Percentiles rank a stretch among this genome's conserved stretches.
phyloP scores from a whole-genome alignment of 768 basidiomycete genomes.

The Pleurotus citrinopileatus region DNA sequence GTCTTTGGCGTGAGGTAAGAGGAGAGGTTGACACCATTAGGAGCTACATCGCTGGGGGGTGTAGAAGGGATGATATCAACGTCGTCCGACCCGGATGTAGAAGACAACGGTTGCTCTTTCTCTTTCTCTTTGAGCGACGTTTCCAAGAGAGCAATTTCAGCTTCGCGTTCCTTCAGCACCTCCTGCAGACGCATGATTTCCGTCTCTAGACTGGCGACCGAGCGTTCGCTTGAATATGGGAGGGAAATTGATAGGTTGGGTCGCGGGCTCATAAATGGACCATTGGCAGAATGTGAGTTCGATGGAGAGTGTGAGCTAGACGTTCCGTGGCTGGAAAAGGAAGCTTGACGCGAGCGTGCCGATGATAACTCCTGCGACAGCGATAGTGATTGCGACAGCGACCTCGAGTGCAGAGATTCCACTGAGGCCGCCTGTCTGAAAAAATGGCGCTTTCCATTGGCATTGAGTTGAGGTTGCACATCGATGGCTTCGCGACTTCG shows the following conservation, averaged over 20 bases:
- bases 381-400: constrained; percentile 92
- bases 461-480: constrained; percentile 36
- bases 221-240: constrained; percentile 59
- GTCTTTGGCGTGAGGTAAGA: constrained; percentile 67
- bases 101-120: constrained; percentile 19
- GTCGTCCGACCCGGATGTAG: constrained; percentile 10
- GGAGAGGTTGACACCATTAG: constrained; percentile 17
- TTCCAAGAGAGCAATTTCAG: constrained; percentile 83
- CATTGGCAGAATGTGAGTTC: constrained; percentile 46
- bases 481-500: constrained; percentile 51
- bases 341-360: constrained; percentile 81
- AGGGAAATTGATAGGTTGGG: constrained; percentile 61
- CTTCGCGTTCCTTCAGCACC: constrained; percentile 85
- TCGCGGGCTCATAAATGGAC: constrained; percentile 31
- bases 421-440: constrained; percentile 85
- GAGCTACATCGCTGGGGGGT: constrained; percentile 16
- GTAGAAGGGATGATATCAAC: constrained; percentile 12
- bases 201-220: constrained; percentile 82
- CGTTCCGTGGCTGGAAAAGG: constrained; percentile 73
- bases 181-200: constrained; percentile 96
- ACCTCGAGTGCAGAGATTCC: constrained; percentile 89
- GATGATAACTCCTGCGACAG: constrained; percentile 96
- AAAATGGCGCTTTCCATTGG: constrained; percentile 68
- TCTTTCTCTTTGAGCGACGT: constrained; percentile 39
- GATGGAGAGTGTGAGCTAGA: constrained; percentile 63